Evolutionary conservation across 1,284 basidiomycete genomes (phyloP).

Genomic region (Cutaneotrichosporon dermatis): DNA sequence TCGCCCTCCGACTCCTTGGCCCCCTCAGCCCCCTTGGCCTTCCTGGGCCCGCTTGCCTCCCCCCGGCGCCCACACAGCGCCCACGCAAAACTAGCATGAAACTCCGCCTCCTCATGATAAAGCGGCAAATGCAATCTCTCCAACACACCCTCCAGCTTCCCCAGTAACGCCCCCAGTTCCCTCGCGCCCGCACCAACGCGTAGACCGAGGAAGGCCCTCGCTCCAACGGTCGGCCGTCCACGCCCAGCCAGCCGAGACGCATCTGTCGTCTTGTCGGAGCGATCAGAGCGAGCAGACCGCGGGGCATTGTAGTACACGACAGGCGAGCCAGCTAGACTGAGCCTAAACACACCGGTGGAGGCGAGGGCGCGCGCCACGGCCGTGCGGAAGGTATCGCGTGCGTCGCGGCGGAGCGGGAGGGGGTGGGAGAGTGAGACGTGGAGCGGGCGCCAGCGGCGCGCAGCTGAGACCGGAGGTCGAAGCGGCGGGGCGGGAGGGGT

Average conservation of each 20-base stretch:
- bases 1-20: not conserved
- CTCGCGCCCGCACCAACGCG: conserved; percentile 39
- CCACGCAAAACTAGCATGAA: conserved; percentile 48
- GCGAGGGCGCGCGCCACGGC: not conserved
- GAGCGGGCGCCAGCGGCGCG: conserved; percentile 12
- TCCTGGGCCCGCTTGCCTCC: not conserved
- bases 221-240: conserved; percentile 16
- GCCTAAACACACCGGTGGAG: conserved; percentile 10
- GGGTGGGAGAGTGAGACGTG: conserved; percentile 48
- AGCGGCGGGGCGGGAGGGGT: too few species aligned
- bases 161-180: conserved; percentile 28
- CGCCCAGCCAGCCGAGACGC: not conserved
- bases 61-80: conserved; percentile 16
- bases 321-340: conserved; percentile 26
- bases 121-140: conserved; percentile 31
- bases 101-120: conserved; percentile 44
- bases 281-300: not conserved
- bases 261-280: not conserved
- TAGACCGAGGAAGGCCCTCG: conserved; percentile 43
- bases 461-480: too few species aligned
- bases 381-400: not conserved
- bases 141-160: conserved; percentile 34
- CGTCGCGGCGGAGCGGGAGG: conserved; percentile 35
- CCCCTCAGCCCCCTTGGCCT: not conserved
- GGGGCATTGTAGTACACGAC: conserved; percentile 30